phyloP scores from a whole-genome alignment of 2,329 filamentous ascomycete genomes.

The Phyllosticta paracitricarpa region DNA sequence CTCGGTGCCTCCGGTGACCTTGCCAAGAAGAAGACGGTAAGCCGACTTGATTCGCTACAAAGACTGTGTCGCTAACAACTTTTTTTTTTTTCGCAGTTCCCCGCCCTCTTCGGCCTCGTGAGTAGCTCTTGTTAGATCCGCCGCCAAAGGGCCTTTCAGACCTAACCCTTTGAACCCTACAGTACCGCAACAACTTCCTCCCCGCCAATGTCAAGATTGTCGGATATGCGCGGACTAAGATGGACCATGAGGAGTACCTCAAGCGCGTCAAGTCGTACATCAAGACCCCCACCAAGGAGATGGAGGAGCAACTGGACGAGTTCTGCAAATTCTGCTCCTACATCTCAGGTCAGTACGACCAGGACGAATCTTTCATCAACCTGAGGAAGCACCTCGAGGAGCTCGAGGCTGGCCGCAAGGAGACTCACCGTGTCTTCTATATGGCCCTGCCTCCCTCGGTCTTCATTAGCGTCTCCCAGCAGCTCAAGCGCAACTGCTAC shows the following conservation, averaged over 20 bases:
- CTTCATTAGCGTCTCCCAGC: conserved; percentile 95
- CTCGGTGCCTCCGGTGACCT: conserved; percentile 95
- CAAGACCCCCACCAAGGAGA: conserved; percentile 95
- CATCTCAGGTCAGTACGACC: conserved; percentile 93
- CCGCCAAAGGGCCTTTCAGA: conserved; percentile 1
- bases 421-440: conserved; percentile 93
- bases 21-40: conserved; percentile 98
- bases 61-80: conserved; percentile 14
- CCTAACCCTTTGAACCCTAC: conserved; percentile 18
- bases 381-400: conserved; percentile 79
- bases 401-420: conserved; percentile 69
- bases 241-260: conserved; percentile 95
- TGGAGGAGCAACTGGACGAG: conserved; percentile 87
- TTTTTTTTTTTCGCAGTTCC: conserved; percentile 53
- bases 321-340: conserved; percentile 87
- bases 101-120: conserved; percentile 93
- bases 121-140: conserved; percentile 35
- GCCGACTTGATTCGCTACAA: conserved; percentile 20
- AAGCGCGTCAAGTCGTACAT: conserved; percentile 95
- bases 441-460: conserved; percentile 97
- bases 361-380: conserved; percentile 84
- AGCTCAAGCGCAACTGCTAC: conserved; percentile 96
- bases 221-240: conserved; percentile 98
- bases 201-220: conserved; percentile 92
- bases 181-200: conserved; percentile 99